These are phyloP conservation scores for Chlamydomonas incerta DNA, from an alignment of 139 green algal genomes.

Conservation along the genomic window DNA sequence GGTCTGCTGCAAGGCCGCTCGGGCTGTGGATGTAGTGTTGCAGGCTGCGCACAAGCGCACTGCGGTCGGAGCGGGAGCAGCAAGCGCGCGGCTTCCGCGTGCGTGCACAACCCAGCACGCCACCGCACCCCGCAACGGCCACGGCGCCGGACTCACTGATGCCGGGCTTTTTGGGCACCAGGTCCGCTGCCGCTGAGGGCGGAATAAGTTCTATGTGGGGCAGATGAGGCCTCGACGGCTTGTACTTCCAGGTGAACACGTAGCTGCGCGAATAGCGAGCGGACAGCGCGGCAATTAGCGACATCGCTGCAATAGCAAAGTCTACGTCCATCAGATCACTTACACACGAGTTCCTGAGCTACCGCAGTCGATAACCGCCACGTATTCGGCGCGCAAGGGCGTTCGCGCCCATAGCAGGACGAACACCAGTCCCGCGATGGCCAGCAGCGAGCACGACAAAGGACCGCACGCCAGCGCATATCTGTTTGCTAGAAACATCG, in stretches of 20 bases:
- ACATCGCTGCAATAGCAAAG: no score
- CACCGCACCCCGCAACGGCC: no score
- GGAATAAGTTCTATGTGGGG: slow-evolving; percentile 22
- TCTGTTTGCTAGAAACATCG: not conserved
- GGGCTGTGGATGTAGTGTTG: no score
- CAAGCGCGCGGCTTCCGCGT: no score
- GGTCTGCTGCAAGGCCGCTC: no score
- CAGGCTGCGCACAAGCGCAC: no score
- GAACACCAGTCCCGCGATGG: not conserved
- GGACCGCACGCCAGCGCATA: not conserved
- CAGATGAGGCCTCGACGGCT: not conserved
- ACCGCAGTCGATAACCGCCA: slow-evolving; percentile 76
- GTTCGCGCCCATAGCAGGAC: not conserved
- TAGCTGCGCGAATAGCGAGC: slow-evolving; percentile 31
- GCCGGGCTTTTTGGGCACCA: slow-evolving; percentile 27
- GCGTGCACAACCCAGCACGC: no score
- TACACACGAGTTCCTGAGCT: slow-evolving; percentile 79
- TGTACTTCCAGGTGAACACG: slow-evolving; percentile 48
- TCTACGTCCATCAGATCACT: no score
- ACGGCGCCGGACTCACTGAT: slow-evolving; percentile 12
- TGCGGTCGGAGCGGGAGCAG: no score
- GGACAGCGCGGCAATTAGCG: not conserved
- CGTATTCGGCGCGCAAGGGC: not conserved
- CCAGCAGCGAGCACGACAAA: slow-evolving; percentile 1
- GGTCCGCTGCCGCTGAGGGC: slow-evolving; percentile 14